Evolutionary conservation across 169 alveolate species (phyloP).

Genomic region (Cryptosporidium ubiquitum): DNA sequence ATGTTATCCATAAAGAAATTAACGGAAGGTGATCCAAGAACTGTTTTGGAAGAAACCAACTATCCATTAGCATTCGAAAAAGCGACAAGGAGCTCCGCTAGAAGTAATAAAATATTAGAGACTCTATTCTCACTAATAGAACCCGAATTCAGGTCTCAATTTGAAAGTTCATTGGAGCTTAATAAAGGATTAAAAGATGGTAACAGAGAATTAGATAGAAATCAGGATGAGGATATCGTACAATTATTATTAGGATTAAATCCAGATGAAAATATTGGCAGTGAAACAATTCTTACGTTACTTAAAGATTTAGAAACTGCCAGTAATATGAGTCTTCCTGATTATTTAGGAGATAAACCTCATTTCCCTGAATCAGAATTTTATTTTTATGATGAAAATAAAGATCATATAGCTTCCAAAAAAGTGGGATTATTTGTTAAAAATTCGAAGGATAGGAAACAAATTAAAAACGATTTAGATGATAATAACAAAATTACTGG

Average conservation of each 20-base stretch:
- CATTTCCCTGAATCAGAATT: not conserved
- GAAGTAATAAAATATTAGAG: conserved; percentile 7
- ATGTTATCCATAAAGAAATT: conserved; percentile 60
- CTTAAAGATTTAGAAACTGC: conserved; percentile 23
- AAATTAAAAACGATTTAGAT: not conserved
- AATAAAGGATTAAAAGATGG: not conserved
- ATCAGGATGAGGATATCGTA: conserved; percentile 46
- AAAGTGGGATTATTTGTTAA: not conserved
- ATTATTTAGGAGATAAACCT: not conserved
- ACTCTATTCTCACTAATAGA: conserved; percentile 30
- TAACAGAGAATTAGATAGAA: not conserved
- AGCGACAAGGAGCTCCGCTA: conserved; percentile 5
- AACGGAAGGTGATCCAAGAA: conserved; percentile 61
- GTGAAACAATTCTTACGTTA: conserved; percentile 34
- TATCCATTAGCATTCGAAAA: conserved; percentile 65
- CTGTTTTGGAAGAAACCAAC: conserved; percentile 50
- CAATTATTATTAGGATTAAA: conserved; percentile 49
- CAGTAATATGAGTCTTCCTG: not conserved
- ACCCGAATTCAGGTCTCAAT: conserved; percentile 4
- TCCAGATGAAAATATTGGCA: conserved; percentile 65
- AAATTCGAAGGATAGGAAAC: not conserved
- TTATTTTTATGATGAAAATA: not conserved
- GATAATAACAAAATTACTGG: not conserved
- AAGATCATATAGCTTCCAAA: not conserved
- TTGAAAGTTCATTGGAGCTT: not conserved